phyloP scores from a whole-genome alignment of 2,329 filamentous ascomycete genomes.

The Penicillium sp. region DNA sequence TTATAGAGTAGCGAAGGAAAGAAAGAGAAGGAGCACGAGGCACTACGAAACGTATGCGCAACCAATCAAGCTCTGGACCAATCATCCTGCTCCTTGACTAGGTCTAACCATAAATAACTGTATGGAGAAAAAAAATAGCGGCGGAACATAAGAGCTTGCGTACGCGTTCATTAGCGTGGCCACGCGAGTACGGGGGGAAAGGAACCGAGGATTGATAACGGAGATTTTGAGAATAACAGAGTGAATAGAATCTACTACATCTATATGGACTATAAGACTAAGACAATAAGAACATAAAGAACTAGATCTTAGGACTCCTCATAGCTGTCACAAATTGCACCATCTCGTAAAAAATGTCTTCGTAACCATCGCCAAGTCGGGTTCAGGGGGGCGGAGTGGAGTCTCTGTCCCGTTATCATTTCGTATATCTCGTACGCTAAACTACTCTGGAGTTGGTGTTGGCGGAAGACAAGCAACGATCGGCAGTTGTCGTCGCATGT shows the following conservation, averaged over 20 bases:
- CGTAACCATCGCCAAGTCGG: neutral
- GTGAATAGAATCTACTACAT: neutral
- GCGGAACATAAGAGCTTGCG: neutral
- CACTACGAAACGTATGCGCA: neutral
- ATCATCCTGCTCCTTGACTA: neutral
- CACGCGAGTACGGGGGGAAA: neutral
- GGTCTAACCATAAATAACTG: neutral
- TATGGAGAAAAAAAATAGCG: neutral
- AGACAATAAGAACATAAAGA: too few relatives aligned
- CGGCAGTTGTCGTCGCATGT: neutral
- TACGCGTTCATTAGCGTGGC: neutral
- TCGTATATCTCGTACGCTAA: conserved; percentile 8
- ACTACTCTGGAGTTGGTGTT: neutral
- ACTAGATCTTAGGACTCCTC: neutral
- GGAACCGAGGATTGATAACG: neutral
- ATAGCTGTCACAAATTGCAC: neutral
- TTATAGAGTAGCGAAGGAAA: neutral
- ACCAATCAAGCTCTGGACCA: neutral
- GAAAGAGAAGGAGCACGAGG: neutral
- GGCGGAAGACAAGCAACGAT: neutral
- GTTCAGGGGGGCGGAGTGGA: conserved; percentile 3
- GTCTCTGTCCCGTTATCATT: neutral
- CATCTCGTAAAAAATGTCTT: neutral
- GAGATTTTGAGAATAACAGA: neutral
- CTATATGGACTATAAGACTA: too few relatives aligned